Evolutionary conservation across 805 yeast species (phyloP).

Genomic region (Myxozyma geophila): DNA sequence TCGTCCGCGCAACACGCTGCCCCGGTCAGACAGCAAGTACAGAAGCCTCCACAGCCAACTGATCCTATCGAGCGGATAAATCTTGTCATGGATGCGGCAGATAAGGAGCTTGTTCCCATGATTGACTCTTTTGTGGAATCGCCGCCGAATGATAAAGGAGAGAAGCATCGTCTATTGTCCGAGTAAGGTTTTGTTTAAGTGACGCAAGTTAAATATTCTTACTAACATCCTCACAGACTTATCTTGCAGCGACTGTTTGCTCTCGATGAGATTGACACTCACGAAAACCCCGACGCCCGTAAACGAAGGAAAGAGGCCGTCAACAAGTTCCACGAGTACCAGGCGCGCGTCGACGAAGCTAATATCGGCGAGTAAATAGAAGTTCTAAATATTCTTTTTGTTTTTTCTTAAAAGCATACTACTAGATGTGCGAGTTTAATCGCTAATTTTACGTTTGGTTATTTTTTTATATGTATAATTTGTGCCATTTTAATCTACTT

Average conservation of each 20-base stretch:
- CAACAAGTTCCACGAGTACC: slow-evolving; percentile 38
- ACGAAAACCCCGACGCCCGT: slow-evolving; percentile 39
- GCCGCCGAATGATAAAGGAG: slow-evolving; percentile 23
- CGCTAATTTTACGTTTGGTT: not conserved
- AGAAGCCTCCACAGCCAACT: slow-evolving; percentile 16
- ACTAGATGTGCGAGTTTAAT: not conserved
- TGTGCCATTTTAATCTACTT: too few species aligned
- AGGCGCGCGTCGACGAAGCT: slow-evolving; percentile 38
- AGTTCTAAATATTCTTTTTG: not conserved
- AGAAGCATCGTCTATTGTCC: slow-evolving; percentile 29
- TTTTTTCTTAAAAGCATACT: not conserved
- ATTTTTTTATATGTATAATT: not conserved
- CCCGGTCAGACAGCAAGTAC: slow-evolving; percentile 7
- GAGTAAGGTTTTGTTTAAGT: slow-evolving; percentile 21
- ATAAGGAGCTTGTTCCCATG: slow-evolving; percentile 30
- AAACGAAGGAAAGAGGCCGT: slow-evolving; percentile 39
- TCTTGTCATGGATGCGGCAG: slow-evolving; percentile 19
- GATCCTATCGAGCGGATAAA: slow-evolving; percentile 32
- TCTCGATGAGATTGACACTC: slow-evolving; percentile 39
- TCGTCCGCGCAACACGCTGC: slow-evolving; percentile 9
- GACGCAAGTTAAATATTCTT: not conserved
- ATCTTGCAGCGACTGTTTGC: slow-evolving; percentile 38
- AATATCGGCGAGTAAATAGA: not conserved
- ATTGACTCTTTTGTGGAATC: slow-evolving; percentile 23
- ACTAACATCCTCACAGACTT: slow-evolving; percentile 14